Conservation (phyloP, 495 filamentous ascomycete species). For the Venustampulla echinocandica region DNA sequence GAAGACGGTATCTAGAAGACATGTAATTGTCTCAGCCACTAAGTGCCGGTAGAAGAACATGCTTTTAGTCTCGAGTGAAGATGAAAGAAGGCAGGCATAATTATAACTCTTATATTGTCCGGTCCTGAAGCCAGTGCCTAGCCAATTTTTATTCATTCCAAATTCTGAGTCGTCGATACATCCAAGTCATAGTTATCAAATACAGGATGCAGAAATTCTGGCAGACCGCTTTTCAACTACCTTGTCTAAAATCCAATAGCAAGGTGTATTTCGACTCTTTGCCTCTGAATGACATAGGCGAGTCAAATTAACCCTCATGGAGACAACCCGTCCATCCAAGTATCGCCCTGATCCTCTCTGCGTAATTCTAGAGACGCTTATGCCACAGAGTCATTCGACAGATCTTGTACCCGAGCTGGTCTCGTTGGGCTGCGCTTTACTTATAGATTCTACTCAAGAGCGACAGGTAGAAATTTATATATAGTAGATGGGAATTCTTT, state of each 20-base stretch:
- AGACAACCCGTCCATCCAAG: constrained; percentile 12
- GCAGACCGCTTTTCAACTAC: too few species aligned
- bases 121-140: constrained; percentile 3
- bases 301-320: constrained; percentile 14
- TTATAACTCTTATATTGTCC: background rate
- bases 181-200: too few species aligned
- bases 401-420: constrained; percentile 1
- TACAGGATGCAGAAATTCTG: too few species aligned
- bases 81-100: background rate
- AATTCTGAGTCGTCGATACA: too few species aligned
- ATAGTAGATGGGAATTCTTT: background rate
- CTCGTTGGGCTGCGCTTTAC: background rate
- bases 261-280: too few species aligned
- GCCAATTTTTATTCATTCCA: constrained; percentile 9
- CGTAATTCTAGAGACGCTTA: constrained; percentile 1
- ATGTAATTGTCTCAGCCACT: background rate
- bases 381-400: constrained; percentile 1
- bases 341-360: constrained; percentile 1
- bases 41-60: background rate
- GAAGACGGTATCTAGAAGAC: constrained; percentile 1
- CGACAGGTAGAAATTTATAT: background rate
- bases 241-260: too few species aligned
- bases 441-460: background rate
- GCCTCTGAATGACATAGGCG: constrained; percentile 16
- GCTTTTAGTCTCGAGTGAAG: too few species aligned